A percentile compares a stretch with the other conserved stretches of the same genome.
Evolutionary conservation across 805 yeast genomes (phyloP).

Genomic region (Dipodascopsis uninucleata): DNA sequence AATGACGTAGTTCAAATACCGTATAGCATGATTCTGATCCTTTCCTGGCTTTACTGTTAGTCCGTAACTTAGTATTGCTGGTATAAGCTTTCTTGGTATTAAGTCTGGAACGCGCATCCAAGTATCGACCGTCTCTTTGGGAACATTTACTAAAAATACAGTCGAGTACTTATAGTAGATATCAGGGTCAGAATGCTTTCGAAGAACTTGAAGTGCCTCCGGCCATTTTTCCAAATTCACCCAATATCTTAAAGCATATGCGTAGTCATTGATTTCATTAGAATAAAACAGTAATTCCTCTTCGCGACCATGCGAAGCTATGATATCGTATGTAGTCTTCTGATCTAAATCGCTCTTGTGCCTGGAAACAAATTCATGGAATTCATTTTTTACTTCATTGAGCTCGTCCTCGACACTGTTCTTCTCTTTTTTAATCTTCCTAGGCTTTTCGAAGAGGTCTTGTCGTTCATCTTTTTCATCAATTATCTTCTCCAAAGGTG

Average conservation of each 20-base stretch:
- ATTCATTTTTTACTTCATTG: constrained; percentile 34
- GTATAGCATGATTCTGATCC: constrained; percentile 58
- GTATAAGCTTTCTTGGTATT: constrained; percentile 63
- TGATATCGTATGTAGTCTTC: constrained; percentile 66
- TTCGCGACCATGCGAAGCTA: constrained; percentile 61
- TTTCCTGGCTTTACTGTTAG: constrained; percentile 37
- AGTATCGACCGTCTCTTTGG: constrained; percentile 65
- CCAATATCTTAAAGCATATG: constrained; percentile 66
- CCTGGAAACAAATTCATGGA: constrained; percentile 49
- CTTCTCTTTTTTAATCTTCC: constrained; percentile 35
- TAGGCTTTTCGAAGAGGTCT: constrained; percentile 40
- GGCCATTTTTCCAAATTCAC: constrained; percentile 68
- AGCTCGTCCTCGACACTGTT: constrained; percentile 32
- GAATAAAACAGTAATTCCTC: constrained; percentile 67
- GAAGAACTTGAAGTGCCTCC: constrained; percentile 58
- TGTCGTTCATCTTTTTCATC: constrained; percentile 14
- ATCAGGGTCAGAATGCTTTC: constrained; percentile 46
- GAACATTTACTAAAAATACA: constrained; percentile 61
- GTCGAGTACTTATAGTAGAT: constrained; percentile 66
- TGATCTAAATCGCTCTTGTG: constrained; percentile 55
- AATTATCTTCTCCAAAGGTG: constrained; percentile 9
- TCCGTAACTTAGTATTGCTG: constrained; percentile 65
- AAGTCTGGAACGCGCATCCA: constrained; percentile 64
- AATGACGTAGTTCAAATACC: constrained; percentile 57
- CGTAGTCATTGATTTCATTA: constrained; percentile 60